A percentile compares a stretch with the other conserved stretches of the same genome.
phyloP scores from a whole-genome alignment of 371 early-diverging fungal genomes.

The Mortierella sp. region DNA sequence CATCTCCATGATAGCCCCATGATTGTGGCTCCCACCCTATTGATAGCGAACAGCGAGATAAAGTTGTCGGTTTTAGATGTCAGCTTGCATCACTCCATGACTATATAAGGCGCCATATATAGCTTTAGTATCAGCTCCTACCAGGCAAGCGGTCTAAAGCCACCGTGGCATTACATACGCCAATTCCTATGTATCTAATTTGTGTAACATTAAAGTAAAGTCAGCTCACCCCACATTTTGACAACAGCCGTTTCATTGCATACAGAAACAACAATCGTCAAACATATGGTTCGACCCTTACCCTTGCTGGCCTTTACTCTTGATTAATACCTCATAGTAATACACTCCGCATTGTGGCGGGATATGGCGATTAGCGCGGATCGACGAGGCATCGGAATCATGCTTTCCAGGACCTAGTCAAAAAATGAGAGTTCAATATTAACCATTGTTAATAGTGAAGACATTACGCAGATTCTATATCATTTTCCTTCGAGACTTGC shows the following conservation, averaged over 20 bases:
- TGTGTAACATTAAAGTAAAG: slow-evolving; percentile 1
- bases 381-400: slow-evolving; percentile 88
- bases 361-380: slow-evolving; percentile 86
- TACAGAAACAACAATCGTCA: too few relatives aligned
- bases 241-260: not conserved
- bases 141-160: slow-evolving; percentile 83
- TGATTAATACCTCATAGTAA: slow-evolving; percentile 90
- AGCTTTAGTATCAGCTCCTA: slow-evolving; percentile 23
- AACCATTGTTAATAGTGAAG: slow-evolving; percentile 8
- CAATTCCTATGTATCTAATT: slow-evolving; percentile 86
- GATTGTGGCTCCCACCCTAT: slow-evolving; percentile 85
- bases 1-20: slow-evolving; percentile 95
- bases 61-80: not conserved
- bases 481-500: slow-evolving; percentile 48
- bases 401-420: slow-evolving; percentile 78
- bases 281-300: slow-evolving; percentile 37
- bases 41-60: not conserved
- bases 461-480: not conserved
- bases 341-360: slow-evolving; percentile 90
- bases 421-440: slow-evolving; percentile 8
- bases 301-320: slow-evolving; percentile 92
- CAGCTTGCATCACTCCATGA: not conserved
- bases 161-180: slow-evolving; percentile 75
- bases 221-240: not conserved
- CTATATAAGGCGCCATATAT: not conserved